Evolutionary conservation across 805 yeast genomes (phyloP).

Genomic region (Priceomyces carsonii): DNA sequence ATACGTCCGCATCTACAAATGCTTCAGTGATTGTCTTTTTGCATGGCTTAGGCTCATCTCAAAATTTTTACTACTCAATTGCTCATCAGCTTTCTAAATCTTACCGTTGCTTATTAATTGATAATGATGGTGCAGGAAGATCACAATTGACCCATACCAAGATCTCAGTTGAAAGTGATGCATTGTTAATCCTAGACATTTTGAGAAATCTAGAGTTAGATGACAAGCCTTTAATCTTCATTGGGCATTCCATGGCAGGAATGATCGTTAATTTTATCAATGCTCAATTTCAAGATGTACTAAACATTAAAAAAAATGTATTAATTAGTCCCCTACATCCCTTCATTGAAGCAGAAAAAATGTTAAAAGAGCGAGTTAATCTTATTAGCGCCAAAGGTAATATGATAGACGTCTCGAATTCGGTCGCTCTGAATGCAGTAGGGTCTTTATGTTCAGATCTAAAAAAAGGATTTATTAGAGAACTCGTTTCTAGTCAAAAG

Average conservation of each 20-base stretch:
- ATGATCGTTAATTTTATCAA: conserved; percentile 13
- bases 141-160: conserved; percentile 3
- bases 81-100: conserved; percentile 5
- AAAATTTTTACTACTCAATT: conserved; percentile 10
- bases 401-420: background rate
- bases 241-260: conserved; percentile 16
- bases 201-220: conserved; percentile 5
- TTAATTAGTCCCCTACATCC: background rate
- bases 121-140: conserved; percentile 12
- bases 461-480: background rate
- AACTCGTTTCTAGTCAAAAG: background rate
- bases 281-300: conserved; percentile 1
- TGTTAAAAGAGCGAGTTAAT: background rate
- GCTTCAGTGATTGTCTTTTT: conserved; percentile 10
- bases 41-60: conserved; percentile 14
- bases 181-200: conserved; percentile 4
- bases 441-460: background rate
- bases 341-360: background rate
- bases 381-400: background rate
- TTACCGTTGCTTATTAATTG: conserved; percentile 8
- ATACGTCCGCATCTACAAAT: too few species aligned
- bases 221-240: conserved; percentile 2
- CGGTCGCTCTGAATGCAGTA: background rate
- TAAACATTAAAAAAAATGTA: background rate
- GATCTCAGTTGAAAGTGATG: conserved; percentile 7